phyloP scores from a whole-genome alignment of 139 green algal genomes.

The Zygnema circumcarinatum region DNA sequence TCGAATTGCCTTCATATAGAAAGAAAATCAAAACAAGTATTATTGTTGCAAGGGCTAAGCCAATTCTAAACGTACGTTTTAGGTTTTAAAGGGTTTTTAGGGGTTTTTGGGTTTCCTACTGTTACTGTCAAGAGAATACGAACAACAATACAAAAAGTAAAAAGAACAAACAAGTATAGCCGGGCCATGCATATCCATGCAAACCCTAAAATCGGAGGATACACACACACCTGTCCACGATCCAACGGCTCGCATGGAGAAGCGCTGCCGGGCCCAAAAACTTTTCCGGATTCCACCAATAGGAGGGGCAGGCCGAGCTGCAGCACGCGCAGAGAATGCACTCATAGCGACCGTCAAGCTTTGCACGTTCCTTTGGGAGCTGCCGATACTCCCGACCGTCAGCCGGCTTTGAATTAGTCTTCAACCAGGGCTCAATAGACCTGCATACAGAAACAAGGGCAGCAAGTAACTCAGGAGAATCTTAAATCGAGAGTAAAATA shows the following conservation, averaged over 20 bases:
- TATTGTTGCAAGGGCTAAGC: too few species aligned
- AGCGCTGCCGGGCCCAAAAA: conserved; percentile 96
- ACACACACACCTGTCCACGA: conserved; percentile 44
- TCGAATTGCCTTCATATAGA: too few species aligned
- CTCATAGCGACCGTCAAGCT: conserved; percentile 98
- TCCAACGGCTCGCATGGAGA: conserved; percentile 90
- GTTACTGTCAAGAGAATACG: too few species aligned
- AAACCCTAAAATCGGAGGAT: too few species aligned
- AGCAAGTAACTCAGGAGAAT: neutral
- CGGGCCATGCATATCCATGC: too few species aligned
- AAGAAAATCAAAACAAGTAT: too few species aligned
- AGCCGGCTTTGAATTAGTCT: conserved; percentile 69
- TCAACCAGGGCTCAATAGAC: conserved; percentile 95
- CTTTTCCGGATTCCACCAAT: conserved; percentile 99
- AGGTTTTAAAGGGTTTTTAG: too few species aligned
- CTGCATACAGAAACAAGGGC: conserved; percentile 6
- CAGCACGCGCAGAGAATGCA: conserved; percentile 99
- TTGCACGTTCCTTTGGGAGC: conserved; percentile 84
- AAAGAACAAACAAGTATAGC: too few species aligned
- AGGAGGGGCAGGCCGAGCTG: conserved; percentile 90
- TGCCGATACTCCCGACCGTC: conserved; percentile 85
- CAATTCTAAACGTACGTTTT: too few species aligned
- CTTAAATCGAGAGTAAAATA: neutral
- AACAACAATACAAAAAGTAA: too few species aligned
- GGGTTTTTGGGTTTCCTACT: too few species aligned